A percentile compares a stretch with the other conserved stretches of the same genome.
Evolutionary conservation across 345 rosid species (phyloP).

Genomic region (Gynandropsis gynandra): DNA sequence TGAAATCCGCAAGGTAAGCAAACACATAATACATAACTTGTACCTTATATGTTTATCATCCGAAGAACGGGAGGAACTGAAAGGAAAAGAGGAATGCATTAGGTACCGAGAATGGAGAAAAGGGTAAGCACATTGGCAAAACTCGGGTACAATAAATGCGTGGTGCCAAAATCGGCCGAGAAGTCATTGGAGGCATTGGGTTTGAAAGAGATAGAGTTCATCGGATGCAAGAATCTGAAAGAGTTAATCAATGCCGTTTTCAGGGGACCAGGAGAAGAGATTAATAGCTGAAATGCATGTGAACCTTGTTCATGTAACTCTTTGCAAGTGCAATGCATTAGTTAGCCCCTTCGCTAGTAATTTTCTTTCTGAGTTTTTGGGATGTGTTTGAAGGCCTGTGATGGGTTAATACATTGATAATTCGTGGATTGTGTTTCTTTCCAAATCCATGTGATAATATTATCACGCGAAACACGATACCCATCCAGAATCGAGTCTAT

Average conservation of each 20-base stretch:
- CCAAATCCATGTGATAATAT: no score
- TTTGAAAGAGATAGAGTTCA: conserved; percentile 35
- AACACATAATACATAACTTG: neutral
- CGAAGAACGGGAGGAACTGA: conserved; percentile 1
- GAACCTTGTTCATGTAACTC: neutral
- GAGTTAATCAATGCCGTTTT: conserved; percentile 62
- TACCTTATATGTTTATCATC: no score
- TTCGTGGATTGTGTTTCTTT: no score
- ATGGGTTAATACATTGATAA: no score
- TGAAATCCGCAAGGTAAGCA: conserved; percentile 67
- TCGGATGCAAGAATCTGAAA: conserved; percentile 70
- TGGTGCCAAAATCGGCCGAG: conserved; percentile 60
- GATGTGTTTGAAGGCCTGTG: no score
- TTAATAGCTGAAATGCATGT: neutral
- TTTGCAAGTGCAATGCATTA: no score
- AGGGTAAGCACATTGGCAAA: conserved; percentile 64
- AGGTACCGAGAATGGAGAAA: conserved; percentile 85
- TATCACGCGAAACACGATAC: no score
- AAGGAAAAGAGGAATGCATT: conserved; percentile 9
- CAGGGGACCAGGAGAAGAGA: conserved; percentile 13
- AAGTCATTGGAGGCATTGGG: conserved; percentile 32
- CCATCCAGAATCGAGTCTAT: no score
- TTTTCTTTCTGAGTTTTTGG: no score
- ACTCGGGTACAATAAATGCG: conserved; percentile 67
- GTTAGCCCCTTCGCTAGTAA: no score